These are phyloP conservation scores for Rosa rugosa DNA, from an alignment of 306 rosid species.

Conservation along the genomic window DNA sequence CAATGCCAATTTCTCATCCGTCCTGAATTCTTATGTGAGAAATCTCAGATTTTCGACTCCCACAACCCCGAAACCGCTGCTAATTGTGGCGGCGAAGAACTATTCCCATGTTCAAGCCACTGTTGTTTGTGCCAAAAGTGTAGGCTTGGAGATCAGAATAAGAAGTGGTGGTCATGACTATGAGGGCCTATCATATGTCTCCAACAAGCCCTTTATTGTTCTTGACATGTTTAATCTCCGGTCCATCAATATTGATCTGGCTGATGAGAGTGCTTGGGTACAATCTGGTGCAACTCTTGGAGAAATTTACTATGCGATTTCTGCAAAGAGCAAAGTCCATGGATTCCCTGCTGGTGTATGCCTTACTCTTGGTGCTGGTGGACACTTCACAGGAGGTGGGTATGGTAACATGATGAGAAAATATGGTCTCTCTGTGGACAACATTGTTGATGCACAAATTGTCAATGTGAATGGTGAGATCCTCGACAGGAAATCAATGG, in stretches of 20 bases:
- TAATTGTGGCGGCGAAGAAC: conserved; percentile 44
- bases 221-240: conserved; percentile 56
- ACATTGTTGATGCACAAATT: conserved; percentile 48
- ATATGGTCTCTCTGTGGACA: conserved; percentile 47
- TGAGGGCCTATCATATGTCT: conserved; percentile 37
- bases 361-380: conserved; percentile 29
- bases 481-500: conserved; percentile 43
- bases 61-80: conserved; percentile 41
- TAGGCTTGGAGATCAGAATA: conserved; percentile 42
- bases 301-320: conserved; percentile 45
- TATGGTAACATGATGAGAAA: conserved; percentile 41
- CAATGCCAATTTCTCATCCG: conserved; percentile 39
- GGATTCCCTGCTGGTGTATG: conserved; percentile 34
- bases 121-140: conserved; percentile 39
- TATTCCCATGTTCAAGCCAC: conserved; percentile 45
- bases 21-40: conserved; percentile 38
- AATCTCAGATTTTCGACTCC: conserved; percentile 44
- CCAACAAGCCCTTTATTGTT: conserved; percentile 40
- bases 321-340: conserved; percentile 17
- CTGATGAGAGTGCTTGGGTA: conserved; percentile 45
- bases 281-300: conserved; percentile 59
- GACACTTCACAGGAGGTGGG: conserved; percentile 36
- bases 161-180: conserved; percentile 38
- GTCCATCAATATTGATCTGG: conserved; percentile 34
- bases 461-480: conserved; percentile 49